Evolutionary conservation across 2,329 filamentous ascomycete genomes (phyloP), one percentile per base, ranked within the genome.

Genomic region (Pseudogymnoascus sp.): DNA sequence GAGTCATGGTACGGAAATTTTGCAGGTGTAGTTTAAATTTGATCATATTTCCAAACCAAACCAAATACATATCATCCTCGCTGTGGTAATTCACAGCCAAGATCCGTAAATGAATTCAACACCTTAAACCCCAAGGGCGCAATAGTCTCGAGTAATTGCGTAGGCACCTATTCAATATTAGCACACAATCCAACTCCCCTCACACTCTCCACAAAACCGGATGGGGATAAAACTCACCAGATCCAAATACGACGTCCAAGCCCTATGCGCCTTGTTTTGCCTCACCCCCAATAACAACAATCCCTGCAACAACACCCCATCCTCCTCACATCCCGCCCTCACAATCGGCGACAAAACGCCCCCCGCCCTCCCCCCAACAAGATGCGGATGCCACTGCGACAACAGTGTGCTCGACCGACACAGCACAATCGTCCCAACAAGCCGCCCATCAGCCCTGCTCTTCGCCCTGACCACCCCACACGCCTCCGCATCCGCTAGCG

Each of bases 401-500:
- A 1, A 80, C 79, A 0, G 86, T 4, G 84, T 84, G 39, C 80
- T 79, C 62, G 79, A 78, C 66, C 84, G 84, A 69, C 86, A 88
- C 7, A 89, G 77, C 61, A 89, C 84, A 2, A 89, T 80, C 1
- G 82, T 88, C 2, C 85, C 86, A 7, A 89, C 76, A 28, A 89
- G 75, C 5, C 79, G 78, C 2, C 84, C 84, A 66, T 88, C 85
- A 60, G 81, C 79, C 0, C 81, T 81, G 58, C 83, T 76, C 71
- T 85, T 88, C 3, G 86, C 86, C 41, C 86, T 80, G 64, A 89
- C 87, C 65, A 89, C 83, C 14, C 85, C 85, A 66, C 84, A 87
- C 36, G 82, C 78, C 23, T 79, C 77, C 12, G 84, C 80, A 63
- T 87, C 85, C 3, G 79, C 76, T 2, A 89, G 76, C 0, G 86